phyloP scores from a whole-genome alignment of 164 flowering plant species.

The Saururus chinensis region DNA sequence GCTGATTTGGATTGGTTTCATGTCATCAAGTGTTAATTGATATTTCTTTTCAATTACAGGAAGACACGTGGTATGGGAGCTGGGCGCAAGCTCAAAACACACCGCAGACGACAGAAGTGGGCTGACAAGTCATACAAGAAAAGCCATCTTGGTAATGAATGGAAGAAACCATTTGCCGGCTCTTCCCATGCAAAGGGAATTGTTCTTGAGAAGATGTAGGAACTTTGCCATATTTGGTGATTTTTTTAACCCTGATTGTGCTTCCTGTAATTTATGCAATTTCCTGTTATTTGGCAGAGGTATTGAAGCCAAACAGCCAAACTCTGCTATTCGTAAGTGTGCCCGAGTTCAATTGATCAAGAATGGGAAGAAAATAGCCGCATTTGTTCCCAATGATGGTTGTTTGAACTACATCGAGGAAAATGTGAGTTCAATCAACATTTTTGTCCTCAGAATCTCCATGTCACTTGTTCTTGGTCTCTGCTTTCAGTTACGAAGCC shows the following conservation, averaged over 20 bases:
- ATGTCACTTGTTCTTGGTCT: neutral
- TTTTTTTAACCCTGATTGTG: neutral
- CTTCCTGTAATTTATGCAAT: neutral
- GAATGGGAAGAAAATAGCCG: slow-evolving; percentile 29
- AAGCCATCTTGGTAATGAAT: slow-evolving; percentile 29
- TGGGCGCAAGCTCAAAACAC: slow-evolving; percentile 31
- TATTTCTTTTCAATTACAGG: slow-evolving; percentile 10
- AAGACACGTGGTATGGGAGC: slow-evolving; percentile 32
- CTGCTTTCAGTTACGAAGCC: neutral
- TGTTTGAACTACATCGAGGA: slow-evolving; percentile 30
- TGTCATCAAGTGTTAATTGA: neutral
- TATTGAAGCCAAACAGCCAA: slow-evolving; percentile 30
- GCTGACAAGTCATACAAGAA: slow-evolving; percentile 28
- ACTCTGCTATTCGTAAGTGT: slow-evolving; percentile 30
- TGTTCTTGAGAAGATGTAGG: slow-evolving; percentile 28
- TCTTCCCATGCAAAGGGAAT: slow-evolving; percentile 30
- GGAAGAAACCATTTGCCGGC: slow-evolving; percentile 31
- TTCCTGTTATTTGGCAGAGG: slow-evolving; percentile 10
- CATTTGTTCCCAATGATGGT: slow-evolving; percentile 29
- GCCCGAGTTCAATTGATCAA: slow-evolving; percentile 24
- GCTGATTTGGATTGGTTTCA: neutral
- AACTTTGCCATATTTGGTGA: neutral
- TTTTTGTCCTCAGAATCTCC: neutral
- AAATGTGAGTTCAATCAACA: slow-evolving; percentile 11
- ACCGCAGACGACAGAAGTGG: slow-evolving; percentile 27